These are phyloP conservation scores for Candida dajiaensis DNA, from an alignment of 805 yeast genomes.

Conservation along the genomic window DNA sequence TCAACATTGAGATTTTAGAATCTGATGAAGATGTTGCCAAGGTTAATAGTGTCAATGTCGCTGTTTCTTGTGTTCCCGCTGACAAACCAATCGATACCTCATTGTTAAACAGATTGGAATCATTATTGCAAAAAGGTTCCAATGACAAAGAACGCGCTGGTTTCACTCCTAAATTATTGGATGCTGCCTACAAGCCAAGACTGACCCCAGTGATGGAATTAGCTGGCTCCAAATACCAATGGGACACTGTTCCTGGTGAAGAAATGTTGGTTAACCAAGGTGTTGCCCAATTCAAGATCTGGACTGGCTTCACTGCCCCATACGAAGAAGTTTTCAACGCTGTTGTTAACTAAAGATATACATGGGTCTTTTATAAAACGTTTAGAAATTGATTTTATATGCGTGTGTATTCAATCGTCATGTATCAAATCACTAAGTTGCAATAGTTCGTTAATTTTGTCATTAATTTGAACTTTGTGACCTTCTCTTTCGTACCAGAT, in stretches of 20 bases:
- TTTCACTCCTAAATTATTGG: constrained; percentile 57
- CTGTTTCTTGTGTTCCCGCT: constrained; percentile 82
- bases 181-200: constrained; percentile 92
- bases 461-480: constrained; percentile 19
- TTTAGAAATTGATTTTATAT: constrained; percentile 4
- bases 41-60: constrained; percentile 42
- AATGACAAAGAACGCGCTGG: constrained; percentile 27
- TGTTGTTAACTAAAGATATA: constrained; percentile 30
- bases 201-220: constrained; percentile 81
- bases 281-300: constrained; percentile 72
- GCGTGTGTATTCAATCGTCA: constrained; percentile 7
- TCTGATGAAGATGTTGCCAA: constrained; percentile 38
- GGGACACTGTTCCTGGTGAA: constrained; percentile 87
- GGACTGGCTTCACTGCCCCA: constrained; percentile 67
- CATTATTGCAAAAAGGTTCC: constrained; percentile 37
- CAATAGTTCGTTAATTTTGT: constrained; percentile 25
- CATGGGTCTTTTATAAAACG: neutral
- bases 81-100: constrained; percentile 57
- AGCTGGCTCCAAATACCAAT: constrained; percentile 54
- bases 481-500: constrained; percentile 36
- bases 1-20: constrained; percentile 53
- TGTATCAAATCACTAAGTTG: constrained; percentile 23
- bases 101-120: constrained; percentile 43
- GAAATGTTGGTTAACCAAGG: constrained; percentile 95
- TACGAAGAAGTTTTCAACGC: constrained; percentile 56